phyloP scores from a whole-genome alignment of 495 filamentous ascomycete species.

The Aspergillus steynii region DNA sequence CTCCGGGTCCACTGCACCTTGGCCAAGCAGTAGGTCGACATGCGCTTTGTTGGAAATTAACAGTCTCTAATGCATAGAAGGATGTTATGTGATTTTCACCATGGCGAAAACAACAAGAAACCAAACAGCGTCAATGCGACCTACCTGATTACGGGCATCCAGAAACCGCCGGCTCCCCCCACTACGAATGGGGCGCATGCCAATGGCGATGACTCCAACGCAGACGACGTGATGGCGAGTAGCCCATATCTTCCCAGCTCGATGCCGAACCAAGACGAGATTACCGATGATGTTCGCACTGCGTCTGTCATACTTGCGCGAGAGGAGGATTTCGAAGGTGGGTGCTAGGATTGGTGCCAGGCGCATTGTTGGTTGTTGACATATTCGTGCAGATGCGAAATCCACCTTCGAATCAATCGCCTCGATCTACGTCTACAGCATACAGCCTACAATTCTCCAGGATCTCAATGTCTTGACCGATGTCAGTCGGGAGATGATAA shows the following conservation, averaged over 20 bases:
- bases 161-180: constrained; percentile 33
- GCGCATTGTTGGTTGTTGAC: constrained; percentile 2
- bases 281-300: constrained; percentile 34
- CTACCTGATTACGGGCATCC: constrained; percentile 75
- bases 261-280: constrained; percentile 50
- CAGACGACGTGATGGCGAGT: constrained; percentile 66
- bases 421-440: constrained; percentile 84
- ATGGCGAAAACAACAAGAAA: constrained; percentile 72
- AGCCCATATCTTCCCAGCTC: constrained; percentile 65
- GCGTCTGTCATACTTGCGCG: constrained; percentile 68
- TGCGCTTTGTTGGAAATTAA: not conserved
- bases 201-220: constrained; percentile 19
- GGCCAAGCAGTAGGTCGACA: constrained; percentile 71
- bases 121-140: constrained; percentile 78
- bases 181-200: constrained; percentile 32
- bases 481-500: constrained; percentile 58
- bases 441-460: constrained; percentile 69
- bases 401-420: constrained; percentile 66
- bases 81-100: constrained; percentile 90
- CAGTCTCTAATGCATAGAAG: constrained; percentile 39
- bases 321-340: constrained; percentile 81
- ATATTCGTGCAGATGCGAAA: constrained; percentile 58
- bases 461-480: constrained; percentile 77
- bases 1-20: constrained; percentile 78
- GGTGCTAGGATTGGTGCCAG: constrained; percentile 9